Base-by-base conservation (phyloP, 2,329 filamentous ascomycete genomes). In the Exophiala aquamarina region DNA sequence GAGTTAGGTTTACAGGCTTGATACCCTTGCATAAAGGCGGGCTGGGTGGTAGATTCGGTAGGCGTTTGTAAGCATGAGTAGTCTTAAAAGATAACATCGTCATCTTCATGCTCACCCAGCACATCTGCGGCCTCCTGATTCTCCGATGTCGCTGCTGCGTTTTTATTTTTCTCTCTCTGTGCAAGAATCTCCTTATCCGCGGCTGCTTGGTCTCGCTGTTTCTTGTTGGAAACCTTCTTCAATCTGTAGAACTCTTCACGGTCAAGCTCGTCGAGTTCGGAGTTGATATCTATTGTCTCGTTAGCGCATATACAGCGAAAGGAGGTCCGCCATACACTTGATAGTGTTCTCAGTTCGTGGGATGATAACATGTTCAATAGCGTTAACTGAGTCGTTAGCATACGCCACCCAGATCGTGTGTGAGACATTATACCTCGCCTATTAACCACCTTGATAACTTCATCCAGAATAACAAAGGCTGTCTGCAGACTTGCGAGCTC, bases 381-480 rank as follows among this genome's bases (percentile, higher is more conserved):
- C 92, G 65, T 96, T 96, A 14, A 97, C 92, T 88, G 49, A 36
- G 55, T 44, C 20, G 14, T 18, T 8, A 21, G 35, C 20, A 4
- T 18, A 8, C n/a, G 15, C 4, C 10, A 7, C 20, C 8, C 59
- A 68, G 64, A 39, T 29, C 34, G 31, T 14, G 11, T 19, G 35
- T 13, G 2, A 32, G 34, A n/a, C 17, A 19, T 32, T 75, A 66
- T 70, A 87, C 86, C 86, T 88, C 93, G 86, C 64, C 93, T 83
- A 69, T 98, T 98, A 45, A 98, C 93, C 19, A 97, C 90, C 75
- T 98, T 98, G 74, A 98, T 98, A 47, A 98, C 93, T 70, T 98
- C 93, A 66, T 98, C 93, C 51, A 98, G 71, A 57, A 97, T 97
- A 38, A 98, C 89, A 67, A 98, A 98, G 4, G 93, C 93, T 56